Conservation (phyloP, 306 rosid genomes). For the Pueraria montana region DNA sequence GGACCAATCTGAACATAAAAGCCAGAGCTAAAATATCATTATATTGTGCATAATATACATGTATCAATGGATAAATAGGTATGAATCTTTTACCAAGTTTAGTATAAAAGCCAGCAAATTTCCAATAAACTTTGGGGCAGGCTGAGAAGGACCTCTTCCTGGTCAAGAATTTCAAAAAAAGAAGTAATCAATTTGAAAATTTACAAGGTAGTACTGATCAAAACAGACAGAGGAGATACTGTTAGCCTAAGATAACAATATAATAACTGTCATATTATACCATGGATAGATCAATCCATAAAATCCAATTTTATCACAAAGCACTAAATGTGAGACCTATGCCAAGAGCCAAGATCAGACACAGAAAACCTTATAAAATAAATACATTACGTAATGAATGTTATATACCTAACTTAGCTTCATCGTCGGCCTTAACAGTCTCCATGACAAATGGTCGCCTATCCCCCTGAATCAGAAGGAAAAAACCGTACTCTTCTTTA, state of each 20-base stretch:
- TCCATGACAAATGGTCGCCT: slow-evolving; percentile 88
- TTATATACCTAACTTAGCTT: slow-evolving; percentile 82
- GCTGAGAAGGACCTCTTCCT: slow-evolving; percentile 93
- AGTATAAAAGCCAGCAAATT: slow-evolving; percentile 85
- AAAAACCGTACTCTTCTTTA: slow-evolving; percentile 36
- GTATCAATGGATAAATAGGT: slow-evolving; percentile 2
- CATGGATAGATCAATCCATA: slow-evolving; percentile 13
- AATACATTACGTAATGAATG: slow-evolving; percentile 16
- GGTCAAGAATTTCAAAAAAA: slow-evolving; percentile 37
- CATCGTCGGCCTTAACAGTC: slow-evolving; percentile 96
- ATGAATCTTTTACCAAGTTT: slow-evolving; percentile 74
- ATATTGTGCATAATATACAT: not conserved
- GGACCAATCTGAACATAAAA: slow-evolving; percentile 78
- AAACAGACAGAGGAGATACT: slow-evolving; percentile 31
- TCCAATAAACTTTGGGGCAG: slow-evolving; percentile 90
- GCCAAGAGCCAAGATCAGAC: not conserved
- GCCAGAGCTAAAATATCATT: slow-evolving; percentile 40
- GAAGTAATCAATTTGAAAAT: slow-evolving; percentile 20
- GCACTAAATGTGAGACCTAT: not conserved
- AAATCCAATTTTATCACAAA: slow-evolving; percentile 10
- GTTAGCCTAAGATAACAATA: slow-evolving; percentile 13
- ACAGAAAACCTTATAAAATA: not conserved
- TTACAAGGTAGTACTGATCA: not conserved
- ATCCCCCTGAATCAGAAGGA: slow-evolving; percentile 68
- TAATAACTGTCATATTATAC: slow-evolving; percentile 1